Evolutionary conservation across 108 stramenopile species (phyloP), one percentile per base, ranked within the genome.

Genomic region (Nitzschia palea): DNA sequence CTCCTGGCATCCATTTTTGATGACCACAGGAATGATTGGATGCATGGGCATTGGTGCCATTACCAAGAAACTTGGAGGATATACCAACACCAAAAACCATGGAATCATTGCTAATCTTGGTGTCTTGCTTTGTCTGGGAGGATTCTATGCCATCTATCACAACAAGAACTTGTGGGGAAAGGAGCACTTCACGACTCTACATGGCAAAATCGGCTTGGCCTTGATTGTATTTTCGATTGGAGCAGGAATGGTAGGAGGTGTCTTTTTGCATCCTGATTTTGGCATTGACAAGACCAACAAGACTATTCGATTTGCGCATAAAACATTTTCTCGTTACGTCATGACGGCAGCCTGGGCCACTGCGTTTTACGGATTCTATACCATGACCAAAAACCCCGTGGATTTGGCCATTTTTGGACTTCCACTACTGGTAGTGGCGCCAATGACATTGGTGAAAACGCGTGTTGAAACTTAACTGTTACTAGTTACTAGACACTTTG

Each of bases 181-280:
- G 34, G 60, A 61, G 26, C 91, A 93, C 60, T 82, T 86, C 43
- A 77, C 75, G 0, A 74, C 85, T 0, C 31, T 47, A 4, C 91
- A 93, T 73, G 81, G 83, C 14, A 71, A 62, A 63, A 67, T 69
- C 35, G 91, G 91, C 31, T 48, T 85, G 10, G 74, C 71, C 0
- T 68, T 80, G 20, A 18, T 90, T 12, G 62, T 76, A 1, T 61
- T 65, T 8, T 71, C 66, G 26, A 55, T 85, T 27, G 69, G 79
- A 55, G 52, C 68, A 12, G 84, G 80, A 2, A 18, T 93, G 35
- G 86, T 73, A 0, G 91, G 91, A 9, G 81, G 63, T 12, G 75
- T 93, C 12, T 76, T 93, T 50, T 70, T 93, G 15, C 91, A 93
- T 71, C 91, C 91, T 4, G 91, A 93, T 62, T 89, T 88, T 77